Percentiles rank a stretch among this genome's conserved stretches.
These are phyloP conservation scores for Colletotrichum liriopes DNA, from an alignment of 2,329 filamentous ascomycete species.

Conservation along the genomic window DNA sequence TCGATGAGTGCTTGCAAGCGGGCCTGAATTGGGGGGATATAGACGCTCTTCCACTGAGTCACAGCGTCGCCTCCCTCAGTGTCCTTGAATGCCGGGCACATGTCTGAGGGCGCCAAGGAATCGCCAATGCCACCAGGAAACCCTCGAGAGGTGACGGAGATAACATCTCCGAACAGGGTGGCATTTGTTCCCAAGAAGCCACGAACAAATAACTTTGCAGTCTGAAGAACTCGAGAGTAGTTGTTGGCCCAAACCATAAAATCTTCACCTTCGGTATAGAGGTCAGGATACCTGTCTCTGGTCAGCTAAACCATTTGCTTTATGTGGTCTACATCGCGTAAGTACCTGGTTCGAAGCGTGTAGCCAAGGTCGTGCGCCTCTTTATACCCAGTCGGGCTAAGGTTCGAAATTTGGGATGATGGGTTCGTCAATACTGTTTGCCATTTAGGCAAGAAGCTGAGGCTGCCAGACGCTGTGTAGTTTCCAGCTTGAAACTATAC, in stretches of 20 bases:
- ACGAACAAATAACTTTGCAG: conserved; percentile 72
- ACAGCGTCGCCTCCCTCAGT: conserved; percentile 64
- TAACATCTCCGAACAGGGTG: conserved; percentile 67
- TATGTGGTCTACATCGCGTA: neutral
- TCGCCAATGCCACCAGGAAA: conserved; percentile 70
- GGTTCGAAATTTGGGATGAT: conserved; percentile 69
- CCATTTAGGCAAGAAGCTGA: conserved; percentile 74
- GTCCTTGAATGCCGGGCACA: conserved; percentile 73
- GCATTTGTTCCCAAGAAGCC: conserved; percentile 74
- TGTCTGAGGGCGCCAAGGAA: conserved; percentile 74
- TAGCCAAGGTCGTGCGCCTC: conserved; percentile 73
- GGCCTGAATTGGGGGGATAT: conserved; percentile 66
- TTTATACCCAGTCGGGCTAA: conserved; percentile 75
- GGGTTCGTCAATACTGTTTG: conserved; percentile 70
- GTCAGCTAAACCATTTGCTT: neutral
- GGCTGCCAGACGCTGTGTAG: conserved; percentile 66
- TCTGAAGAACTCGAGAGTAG: conserved; percentile 75
- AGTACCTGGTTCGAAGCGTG: conserved; percentile 60
- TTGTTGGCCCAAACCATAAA: conserved; percentile 78
- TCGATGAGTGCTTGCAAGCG: conserved; percentile 69
- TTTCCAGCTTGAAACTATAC: conserved; percentile 66
- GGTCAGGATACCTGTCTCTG: conserved; percentile 58
- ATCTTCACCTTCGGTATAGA: conserved; percentile 64
- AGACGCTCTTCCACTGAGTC: conserved; percentile 65
- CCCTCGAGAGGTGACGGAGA: conserved; percentile 71